Conservation (phyloP, 257 asterid genomes). For the Salvia hispanica region DNA sequence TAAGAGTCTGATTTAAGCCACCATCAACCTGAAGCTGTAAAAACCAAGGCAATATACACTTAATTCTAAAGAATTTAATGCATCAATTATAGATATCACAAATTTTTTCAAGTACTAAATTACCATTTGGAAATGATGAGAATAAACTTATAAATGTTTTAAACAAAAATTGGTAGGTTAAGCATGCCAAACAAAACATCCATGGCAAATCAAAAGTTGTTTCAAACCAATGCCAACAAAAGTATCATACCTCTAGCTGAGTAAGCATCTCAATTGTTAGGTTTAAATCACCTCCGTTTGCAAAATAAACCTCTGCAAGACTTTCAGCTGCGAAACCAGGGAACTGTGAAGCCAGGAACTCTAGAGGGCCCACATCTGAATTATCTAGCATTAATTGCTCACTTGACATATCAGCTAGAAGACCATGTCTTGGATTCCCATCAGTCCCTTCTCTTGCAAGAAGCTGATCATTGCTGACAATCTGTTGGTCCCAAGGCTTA, state of each 20-base stretch:
- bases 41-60: slow-evolving; percentile 29
- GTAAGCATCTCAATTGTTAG: slow-evolving; percentile 92
- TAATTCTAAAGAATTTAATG: slow-evolving; percentile 11
- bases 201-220: neutral
- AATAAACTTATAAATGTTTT: neutral
- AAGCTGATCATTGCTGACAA: slow-evolving; percentile 55
- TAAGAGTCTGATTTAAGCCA: slow-evolving; percentile 60
- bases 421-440: slow-evolving; percentile 57
- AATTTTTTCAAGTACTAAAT: neutral
- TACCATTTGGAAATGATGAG: slow-evolving; percentile 1
- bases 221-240: slow-evolving; percentile 20
- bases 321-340: slow-evolving; percentile 95
- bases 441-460: slow-evolving; percentile 61
- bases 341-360: slow-evolving; percentile 82
- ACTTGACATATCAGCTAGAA: slow-evolving; percentile 56
- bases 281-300: slow-evolving; percentile 83
- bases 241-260: slow-evolving; percentile 84
- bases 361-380: slow-evolving; percentile 64
- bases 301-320: slow-evolving; percentile 91
- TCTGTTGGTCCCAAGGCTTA: slow-evolving; percentile 78
- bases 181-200: slow-evolving; percentile 20
- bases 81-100: slow-evolving; percentile 10
- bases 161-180: neutral
- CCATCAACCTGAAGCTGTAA: slow-evolving; percentile 88
- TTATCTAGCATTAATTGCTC: slow-evolving; percentile 65